These are phyloP conservation scores for Globisporangium lucens DNA, from an alignment of 352 stramenopile species.

Conservation along the genomic window DNA sequence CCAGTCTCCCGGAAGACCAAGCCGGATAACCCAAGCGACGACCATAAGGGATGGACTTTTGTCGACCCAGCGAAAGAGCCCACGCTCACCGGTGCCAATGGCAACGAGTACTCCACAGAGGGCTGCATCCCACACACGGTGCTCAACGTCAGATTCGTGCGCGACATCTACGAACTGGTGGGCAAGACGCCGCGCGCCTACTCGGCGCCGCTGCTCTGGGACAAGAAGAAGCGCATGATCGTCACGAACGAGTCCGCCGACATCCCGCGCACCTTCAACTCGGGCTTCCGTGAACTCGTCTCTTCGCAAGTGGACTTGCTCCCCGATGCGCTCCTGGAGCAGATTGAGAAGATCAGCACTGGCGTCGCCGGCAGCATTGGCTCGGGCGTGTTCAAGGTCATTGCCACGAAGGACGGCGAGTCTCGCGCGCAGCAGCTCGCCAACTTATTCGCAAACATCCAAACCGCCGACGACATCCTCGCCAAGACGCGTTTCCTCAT, in stretches of 20 bases:
- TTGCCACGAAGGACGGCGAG: slow-evolving; percentile 55
- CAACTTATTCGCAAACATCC: slow-evolving; percentile 23
- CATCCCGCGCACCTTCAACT: slow-evolving; percentile 67
- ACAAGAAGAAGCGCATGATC: slow-evolving; percentile 61
- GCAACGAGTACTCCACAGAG: slow-evolving; percentile 20
- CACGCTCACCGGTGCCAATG: slow-evolving; percentile 11
- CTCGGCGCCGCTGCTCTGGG: slow-evolving; percentile 68
- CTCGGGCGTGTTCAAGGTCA: slow-evolving; percentile 37
- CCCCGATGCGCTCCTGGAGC: slow-evolving; percentile 34
- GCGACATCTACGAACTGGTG: slow-evolving; percentile 41
- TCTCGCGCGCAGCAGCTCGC: slow-evolving; percentile 29
- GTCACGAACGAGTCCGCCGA: slow-evolving; percentile 74
- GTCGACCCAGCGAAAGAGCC: slow-evolving; percentile 9
- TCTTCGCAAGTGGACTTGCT: slow-evolving; percentile 37
- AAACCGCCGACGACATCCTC: slow-evolving; percentile 3
- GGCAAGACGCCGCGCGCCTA: slow-evolving; percentile 13
- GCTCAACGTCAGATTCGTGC: slow-evolving; percentile 22
- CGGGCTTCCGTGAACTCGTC: slow-evolving; percentile 37
- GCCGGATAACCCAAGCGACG: slow-evolving; percentile 21
- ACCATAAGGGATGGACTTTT: slow-evolving; percentile 34
- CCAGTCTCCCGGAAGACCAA: slow-evolving; percentile 41
- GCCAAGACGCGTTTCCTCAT: too few relatives aligned
- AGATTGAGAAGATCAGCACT: slow-evolving; percentile 64
- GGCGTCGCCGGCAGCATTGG: slow-evolving; percentile 53
- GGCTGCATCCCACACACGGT: slow-evolving; percentile 17